Evolutionary conservation across 2,329 filamentous ascomycete genomes (phyloP).

Genomic region (Penicillium sp.): DNA sequence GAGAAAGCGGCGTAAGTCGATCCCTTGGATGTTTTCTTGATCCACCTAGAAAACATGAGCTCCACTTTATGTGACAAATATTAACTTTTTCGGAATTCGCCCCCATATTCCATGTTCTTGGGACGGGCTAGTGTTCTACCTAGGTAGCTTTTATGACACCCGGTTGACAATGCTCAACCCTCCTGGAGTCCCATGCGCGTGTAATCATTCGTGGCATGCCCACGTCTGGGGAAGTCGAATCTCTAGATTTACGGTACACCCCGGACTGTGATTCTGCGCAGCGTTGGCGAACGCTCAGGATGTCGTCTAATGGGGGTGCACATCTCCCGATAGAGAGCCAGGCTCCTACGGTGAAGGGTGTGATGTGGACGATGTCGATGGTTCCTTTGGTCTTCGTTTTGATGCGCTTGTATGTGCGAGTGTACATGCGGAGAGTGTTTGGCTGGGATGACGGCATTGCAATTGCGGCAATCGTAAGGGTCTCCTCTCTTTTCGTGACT

Average conservation of each 20-base stretch:
- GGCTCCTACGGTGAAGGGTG: slow-evolving; percentile 11
- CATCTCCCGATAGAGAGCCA: slow-evolving; percentile 2
- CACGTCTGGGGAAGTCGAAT: neutral
- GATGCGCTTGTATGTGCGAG: slow-evolving; percentile 16
- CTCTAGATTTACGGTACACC: neutral
- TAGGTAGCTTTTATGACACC: neutral
- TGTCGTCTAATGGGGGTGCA: neutral
- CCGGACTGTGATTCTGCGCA: neutral
- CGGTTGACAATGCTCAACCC: neutral
- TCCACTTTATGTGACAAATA: neutral
- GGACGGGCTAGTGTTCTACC: too few species aligned
- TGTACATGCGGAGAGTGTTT: slow-evolving; percentile 13
- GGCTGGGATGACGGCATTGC: slow-evolving; percentile 19
- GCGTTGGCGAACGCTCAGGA: neutral
- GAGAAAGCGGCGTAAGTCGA: neutral
- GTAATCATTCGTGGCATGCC: neutral
- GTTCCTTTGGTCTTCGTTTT: slow-evolving; percentile 11
- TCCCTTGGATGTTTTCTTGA: neutral
- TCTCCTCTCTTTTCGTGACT: neutral
- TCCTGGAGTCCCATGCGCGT: neutral
- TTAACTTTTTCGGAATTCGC: neutral
- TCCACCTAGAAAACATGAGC: neutral
- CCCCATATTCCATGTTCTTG: neutral
- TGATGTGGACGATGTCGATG: slow-evolving; percentile 17
- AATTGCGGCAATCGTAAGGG: slow-evolving; percentile 12